phyloP scores from a whole-genome alignment of 2,329 filamentous ascomycete species.

The Phaeophleospora eucalypticola region DNA sequence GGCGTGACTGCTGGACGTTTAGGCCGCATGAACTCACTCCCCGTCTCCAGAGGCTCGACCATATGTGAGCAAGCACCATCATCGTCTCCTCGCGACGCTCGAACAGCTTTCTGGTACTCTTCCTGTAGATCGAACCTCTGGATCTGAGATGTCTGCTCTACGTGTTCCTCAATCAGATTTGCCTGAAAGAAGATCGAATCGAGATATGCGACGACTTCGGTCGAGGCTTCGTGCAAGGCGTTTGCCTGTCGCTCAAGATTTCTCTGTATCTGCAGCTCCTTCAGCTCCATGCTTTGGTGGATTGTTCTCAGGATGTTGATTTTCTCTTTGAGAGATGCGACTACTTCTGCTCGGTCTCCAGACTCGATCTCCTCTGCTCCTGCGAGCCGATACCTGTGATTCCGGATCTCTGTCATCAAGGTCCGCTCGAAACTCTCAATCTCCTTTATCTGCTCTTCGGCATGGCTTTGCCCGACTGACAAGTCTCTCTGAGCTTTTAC shows the following conservation, averaged over 20 bases:
- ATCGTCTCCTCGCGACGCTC: background rate
- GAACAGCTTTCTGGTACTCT: slow-evolving; percentile 11
- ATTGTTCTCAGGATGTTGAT: background rate
- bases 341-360: background rate
- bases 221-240: background rate
- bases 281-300: background rate
- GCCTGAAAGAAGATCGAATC: slow-evolving; percentile 15
- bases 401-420: background rate
- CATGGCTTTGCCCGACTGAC: background rate
- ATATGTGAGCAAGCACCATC: too few relatives aligned
- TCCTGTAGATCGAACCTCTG: slow-evolving; percentile 9
- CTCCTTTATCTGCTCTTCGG: background rate
- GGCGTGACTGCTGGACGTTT: background rate
- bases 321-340: background rate
- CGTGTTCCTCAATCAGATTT: slow-evolving; percentile 1
- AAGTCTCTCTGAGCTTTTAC: slow-evolving; percentile 5
- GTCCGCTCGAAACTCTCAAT: too few relatives aligned
- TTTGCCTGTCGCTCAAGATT: background rate
- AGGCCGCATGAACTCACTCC: background rate
- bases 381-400: too few relatives aligned
- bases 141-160: background rate
- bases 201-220: slow-evolving; percentile 2
- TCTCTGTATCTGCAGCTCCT: background rate
- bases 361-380: too few relatives aligned
- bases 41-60: background rate